phyloP scores from a whole-genome alignment of 208 protist genomes.

The Acanthamoeba triangularis region DNA sequence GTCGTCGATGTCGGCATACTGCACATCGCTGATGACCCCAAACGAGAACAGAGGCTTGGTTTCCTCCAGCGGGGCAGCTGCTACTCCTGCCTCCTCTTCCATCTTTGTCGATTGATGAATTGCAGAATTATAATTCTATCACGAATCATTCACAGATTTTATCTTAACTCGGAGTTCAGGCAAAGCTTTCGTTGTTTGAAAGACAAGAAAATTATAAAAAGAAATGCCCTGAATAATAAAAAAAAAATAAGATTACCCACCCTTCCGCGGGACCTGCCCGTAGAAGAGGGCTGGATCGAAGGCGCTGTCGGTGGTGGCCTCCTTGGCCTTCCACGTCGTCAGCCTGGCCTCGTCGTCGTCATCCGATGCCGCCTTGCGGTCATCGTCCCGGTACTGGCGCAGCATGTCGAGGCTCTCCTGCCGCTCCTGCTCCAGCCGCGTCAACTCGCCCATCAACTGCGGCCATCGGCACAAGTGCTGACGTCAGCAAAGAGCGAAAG shows the following conservation, averaged over 20 bases:
- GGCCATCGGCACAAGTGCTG: too few relatives aligned
- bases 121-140: too few relatives aligned
- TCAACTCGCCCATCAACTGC: background rate
- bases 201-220: too few relatives aligned
- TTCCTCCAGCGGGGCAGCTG: too few relatives aligned
- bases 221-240: too few relatives aligned
- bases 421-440: background rate
- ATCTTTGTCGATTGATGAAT: background rate
- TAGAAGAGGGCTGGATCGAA: constrained; percentile 9
- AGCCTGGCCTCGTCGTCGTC: background rate
- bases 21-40: constrained; percentile 1
- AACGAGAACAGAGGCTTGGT: background rate
- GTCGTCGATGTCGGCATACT: background rate
- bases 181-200: too few relatives aligned
- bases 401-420: background rate
- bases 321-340: background rate
- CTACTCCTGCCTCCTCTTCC: background rate
- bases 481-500: background rate
- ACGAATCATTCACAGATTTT: too few relatives aligned
- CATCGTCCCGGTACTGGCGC: background rate
- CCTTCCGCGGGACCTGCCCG: background rate
- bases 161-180: too few relatives aligned
- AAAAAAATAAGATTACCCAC: background rate
- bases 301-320: background rate
- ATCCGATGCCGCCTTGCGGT: background rate